phyloP scores from a whole-genome alignment of 345 rosid genomes.

The Salix dunnii region DNA sequence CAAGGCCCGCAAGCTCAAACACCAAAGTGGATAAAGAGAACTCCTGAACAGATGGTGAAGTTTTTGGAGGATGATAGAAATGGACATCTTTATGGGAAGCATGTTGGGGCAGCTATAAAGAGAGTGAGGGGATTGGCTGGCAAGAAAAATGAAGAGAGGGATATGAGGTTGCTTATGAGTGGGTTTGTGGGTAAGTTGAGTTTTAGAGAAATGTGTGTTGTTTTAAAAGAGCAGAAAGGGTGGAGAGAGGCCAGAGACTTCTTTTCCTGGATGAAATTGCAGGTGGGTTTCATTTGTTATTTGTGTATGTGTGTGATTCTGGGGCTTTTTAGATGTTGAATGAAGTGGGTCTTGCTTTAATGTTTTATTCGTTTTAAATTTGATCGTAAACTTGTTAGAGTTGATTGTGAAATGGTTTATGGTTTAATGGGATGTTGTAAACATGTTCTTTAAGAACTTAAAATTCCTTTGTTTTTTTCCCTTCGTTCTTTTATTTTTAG shows the following conservation, averaged over 20 bases:
- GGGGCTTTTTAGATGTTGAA: not conserved
- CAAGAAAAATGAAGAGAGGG: constrained; percentile 41
- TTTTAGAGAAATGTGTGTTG: constrained; percentile 89
- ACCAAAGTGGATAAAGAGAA: constrained; percentile 77
- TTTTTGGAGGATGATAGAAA: constrained; percentile 70
- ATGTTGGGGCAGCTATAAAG: constrained; percentile 81
- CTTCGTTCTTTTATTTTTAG: not conserved
- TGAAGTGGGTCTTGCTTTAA: not conserved
- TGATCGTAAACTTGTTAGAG: not conserved
- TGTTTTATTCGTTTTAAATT: not conserved
- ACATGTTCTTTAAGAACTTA: not conserved
- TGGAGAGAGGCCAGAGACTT: constrained; percentile 83
- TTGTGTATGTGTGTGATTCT: not conserved
- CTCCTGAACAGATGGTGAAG: constrained; percentile 90
- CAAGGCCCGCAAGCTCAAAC: constrained; percentile 71
- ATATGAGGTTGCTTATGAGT: constrained; percentile 67
- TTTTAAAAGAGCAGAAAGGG: constrained; percentile 74
- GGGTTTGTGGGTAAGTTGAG: constrained; percentile 74
- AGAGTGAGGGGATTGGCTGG: constrained; percentile 56
- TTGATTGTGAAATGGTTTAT: too few relatives aligned
- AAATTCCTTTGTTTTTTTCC: not conserved
- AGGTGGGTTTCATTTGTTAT: constrained; percentile 35
- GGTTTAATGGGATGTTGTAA: too few relatives aligned
- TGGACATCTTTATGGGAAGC: constrained; percentile 75
- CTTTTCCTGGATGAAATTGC: constrained; percentile 93